Conservation (phyloP, 176 grass and related monocot genomes). For the barley (Hordeum vulgare) region DNA sequence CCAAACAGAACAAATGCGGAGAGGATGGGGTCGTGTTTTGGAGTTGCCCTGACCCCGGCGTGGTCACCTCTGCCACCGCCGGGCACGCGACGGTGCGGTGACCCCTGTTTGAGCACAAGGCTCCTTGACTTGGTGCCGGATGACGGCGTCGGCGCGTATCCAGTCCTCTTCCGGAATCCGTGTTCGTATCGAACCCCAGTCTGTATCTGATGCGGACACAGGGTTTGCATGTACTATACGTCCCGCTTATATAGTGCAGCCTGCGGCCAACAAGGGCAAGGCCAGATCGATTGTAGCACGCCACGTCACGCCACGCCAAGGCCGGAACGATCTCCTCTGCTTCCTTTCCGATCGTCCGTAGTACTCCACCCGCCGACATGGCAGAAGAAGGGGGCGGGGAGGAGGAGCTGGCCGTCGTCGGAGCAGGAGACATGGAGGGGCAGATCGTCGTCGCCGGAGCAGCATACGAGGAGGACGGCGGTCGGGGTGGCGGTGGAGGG, state of each 20-base stretch:
- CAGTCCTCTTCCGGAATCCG: not conserved
- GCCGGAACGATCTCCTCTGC: not conserved
- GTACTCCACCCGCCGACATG: not conserved
- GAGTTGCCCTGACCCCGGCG: no score
- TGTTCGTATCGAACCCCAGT: not conserved
- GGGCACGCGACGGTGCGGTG: no score
- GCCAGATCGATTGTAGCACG: not conserved
- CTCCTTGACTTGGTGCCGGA: no score
- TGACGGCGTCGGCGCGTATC: not conserved
- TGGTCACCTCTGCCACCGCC: not conserved
- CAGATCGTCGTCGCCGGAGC: not conserved
- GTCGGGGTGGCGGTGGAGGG: not conserved
- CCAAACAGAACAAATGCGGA: no score
- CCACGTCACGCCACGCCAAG: not conserved
- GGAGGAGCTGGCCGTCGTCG: not conserved
- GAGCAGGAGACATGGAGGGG: not conserved
- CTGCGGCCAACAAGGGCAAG: not conserved
- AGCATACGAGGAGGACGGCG: not conserved
- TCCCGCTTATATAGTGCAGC: not conserved
- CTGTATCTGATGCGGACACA: not conserved
- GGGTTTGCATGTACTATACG: not conserved
- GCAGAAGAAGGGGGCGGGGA: not conserved
- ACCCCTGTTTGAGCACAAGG: no score
- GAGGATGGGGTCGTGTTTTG: no score
- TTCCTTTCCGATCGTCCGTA: not conserved